Evolutionary conservation across 306 rosid species (phyloP).

Genomic region (Acmispon strigosus): DNA sequence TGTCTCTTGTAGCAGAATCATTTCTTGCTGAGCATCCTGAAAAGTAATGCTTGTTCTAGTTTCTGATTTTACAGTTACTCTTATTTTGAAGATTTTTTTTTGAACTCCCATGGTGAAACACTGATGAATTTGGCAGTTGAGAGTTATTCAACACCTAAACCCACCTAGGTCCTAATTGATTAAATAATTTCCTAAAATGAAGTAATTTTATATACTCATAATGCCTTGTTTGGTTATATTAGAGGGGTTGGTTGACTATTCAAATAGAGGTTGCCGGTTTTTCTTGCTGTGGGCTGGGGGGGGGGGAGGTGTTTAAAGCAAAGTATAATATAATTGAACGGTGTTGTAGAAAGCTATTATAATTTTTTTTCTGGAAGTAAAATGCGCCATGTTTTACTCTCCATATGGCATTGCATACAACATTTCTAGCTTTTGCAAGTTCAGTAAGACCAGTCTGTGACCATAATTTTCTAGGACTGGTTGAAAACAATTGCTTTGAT

Average conservation of each 20-base stretch:
- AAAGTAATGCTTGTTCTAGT: background rate
- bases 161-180: background rate
- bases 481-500: background rate
- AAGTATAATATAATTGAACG: background rate
- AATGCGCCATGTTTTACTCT: background rate
- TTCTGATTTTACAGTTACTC: background rate
- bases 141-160: background rate
- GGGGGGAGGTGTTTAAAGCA: background rate
- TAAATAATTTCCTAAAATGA: background rate
- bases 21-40: background rate
- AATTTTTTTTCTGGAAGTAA: background rate
- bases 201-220: background rate
- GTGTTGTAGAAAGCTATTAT: background rate
- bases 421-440: conserved; percentile 6
- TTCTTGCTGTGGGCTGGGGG: background rate
- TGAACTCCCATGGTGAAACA: background rate
- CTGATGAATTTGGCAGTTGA: conserved; percentile 3
- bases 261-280: background rate
- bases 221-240: background rate
- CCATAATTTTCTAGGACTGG: background rate
- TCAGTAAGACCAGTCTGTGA: background rate
- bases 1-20: background rate
- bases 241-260: background rate
- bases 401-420: background rate
- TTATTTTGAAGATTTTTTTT: background rate